Percentiles rank a stretch among this genome's conserved stretches.
Evolutionary conservation across 2,329 filamentous ascomycete species (phyloP).

Genomic region (Claviceps africana): DNA sequence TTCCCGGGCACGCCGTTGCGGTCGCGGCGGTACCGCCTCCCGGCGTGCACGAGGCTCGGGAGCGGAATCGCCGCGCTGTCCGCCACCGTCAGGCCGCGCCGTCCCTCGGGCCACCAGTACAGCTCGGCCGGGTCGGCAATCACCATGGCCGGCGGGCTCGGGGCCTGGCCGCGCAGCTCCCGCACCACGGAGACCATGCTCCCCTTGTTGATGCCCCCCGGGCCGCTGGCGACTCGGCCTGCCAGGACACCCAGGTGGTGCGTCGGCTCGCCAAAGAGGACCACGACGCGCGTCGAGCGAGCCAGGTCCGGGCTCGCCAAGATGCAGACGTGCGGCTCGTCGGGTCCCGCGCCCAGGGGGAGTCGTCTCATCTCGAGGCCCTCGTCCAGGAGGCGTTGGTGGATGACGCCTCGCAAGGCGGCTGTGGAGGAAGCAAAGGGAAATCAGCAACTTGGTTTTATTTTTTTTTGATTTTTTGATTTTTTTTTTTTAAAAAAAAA

Average conservation of each 20-base stretch:
- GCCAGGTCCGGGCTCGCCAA: conserved; percentile 22
- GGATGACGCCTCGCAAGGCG: conserved; percentile 47
- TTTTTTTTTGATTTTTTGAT: too few species aligned
- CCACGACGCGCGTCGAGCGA: conserved; percentile 36
- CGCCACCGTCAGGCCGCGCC: conserved; percentile 42
- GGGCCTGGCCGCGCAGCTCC: conserved; percentile 24
- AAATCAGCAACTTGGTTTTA: too few species aligned
- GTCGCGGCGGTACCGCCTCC: conserved; percentile 33
- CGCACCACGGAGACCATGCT: conserved; percentile 51
- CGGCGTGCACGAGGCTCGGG: conserved; percentile 45
- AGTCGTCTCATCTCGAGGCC: conserved; percentile 48
- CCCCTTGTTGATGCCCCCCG: conserved; percentile 55
- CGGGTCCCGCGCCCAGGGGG: conserved; percentile 35
- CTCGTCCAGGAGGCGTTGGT: conserved; percentile 44
- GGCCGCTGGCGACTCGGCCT: conserved; percentile 49
- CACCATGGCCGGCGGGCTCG: conserved; percentile 45
- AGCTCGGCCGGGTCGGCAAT: conserved; percentile 68
- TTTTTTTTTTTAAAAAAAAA: neutral
- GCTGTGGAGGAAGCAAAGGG: too few species aligned
- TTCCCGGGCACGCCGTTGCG: conserved; percentile 53
- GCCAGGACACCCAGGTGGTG: conserved; percentile 67
- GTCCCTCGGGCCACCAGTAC: conserved; percentile 56
- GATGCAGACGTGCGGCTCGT: conserved; percentile 53
- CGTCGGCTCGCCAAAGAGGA: conserved; percentile 58
- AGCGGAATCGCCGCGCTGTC: conserved; percentile 47